Percentiles rank a stretch among this genome's conserved stretches.
phyloP scores from a whole-genome alignment of 805 yeast genomes.

The Candida sphagnicola region DNA sequence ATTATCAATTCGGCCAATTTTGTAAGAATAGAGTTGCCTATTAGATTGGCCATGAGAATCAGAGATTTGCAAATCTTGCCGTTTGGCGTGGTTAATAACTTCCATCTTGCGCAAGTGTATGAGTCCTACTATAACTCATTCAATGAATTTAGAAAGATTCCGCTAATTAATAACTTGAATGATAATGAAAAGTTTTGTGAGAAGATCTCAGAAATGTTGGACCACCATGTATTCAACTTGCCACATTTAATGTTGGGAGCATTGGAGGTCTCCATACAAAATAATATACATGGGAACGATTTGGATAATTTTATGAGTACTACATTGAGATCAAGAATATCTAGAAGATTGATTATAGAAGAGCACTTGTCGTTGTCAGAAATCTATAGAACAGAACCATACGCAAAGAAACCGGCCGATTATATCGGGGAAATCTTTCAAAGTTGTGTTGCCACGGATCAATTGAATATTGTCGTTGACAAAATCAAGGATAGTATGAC shows the following conservation, averaged over 20 bases:
- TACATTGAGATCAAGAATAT: slow-evolving; percentile 78
- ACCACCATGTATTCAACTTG: slow-evolving; percentile 74
- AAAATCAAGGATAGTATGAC: slow-evolving; percentile 49
- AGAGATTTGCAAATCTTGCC: slow-evolving; percentile 79
- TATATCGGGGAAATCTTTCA: slow-evolving; percentile 78
- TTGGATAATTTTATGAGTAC: slow-evolving; percentile 74
- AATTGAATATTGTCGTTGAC: slow-evolving; percentile 52
- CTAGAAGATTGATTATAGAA: slow-evolving; percentile 86
- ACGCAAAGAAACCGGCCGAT: slow-evolving; percentile 47
- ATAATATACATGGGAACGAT: slow-evolving; percentile 53
- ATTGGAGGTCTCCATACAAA: slow-evolving; percentile 65
- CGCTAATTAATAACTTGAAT: slow-evolving; percentile 60
- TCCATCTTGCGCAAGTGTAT: slow-evolving; percentile 82
- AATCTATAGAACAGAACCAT: slow-evolving; percentile 49
- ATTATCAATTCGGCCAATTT: slow-evolving; percentile 82
- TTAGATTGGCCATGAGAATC: slow-evolving; percentile 76
- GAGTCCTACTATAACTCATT: slow-evolving; percentile 87
- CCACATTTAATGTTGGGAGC: slow-evolving; percentile 95
- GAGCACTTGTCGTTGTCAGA: slow-evolving; percentile 82
- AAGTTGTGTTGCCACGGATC: slow-evolving; percentile 68
- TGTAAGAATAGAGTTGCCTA: slow-evolving; percentile 80
- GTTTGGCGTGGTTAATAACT: slow-evolving; percentile 78
- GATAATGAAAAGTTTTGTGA: slow-evolving; percentile 75
- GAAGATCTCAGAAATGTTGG: slow-evolving; percentile 59
- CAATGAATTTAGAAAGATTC: slow-evolving; percentile 74